A percentile compares a stretch with the other conserved stretches of the same genome.
Conservation (phyloP, 257 asterid genomes). For the Osmanthus fragrans region DNA sequence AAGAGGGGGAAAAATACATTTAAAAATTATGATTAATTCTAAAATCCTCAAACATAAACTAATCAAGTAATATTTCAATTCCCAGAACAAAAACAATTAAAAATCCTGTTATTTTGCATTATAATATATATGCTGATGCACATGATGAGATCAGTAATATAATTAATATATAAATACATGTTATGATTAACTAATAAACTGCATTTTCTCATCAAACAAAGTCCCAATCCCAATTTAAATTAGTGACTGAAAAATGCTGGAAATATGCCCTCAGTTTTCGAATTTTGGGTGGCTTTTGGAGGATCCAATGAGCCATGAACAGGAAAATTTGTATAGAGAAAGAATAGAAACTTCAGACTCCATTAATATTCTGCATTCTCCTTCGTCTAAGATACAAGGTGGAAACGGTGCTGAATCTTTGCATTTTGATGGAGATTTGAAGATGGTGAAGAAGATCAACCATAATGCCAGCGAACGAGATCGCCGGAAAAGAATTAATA, state of each 20-base stretch:
- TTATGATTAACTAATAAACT: not conserved
- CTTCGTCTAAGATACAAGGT: conserved; percentile 9
- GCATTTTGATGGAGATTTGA: conserved; percentile 1
- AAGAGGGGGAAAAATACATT: too few relatives aligned
- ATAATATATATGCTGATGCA: not conserved
- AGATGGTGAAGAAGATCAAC: conserved; percentile 51
- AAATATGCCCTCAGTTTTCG: conserved; percentile 32
- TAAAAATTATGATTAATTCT: too few relatives aligned
- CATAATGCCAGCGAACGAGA: conserved; percentile 84
- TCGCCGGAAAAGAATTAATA: conserved; percentile 65
- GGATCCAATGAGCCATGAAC: conserved; percentile 29
- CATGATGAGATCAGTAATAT: not conserved
- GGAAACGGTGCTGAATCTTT: conserved; percentile 11
- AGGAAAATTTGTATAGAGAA: conserved; percentile 25
- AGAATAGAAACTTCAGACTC: conserved; percentile 33
- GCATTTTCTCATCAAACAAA: not conserved
- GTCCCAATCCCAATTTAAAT: not conserved
- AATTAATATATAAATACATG: conserved; percentile 20
- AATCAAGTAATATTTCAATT: not conserved
- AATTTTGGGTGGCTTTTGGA: conserved; percentile 38
- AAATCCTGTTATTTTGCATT: not conserved
- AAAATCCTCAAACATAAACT: not conserved
- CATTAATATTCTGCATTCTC: conserved; percentile 23
- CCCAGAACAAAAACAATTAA: not conserved
- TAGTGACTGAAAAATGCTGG: conserved; percentile 32